Conservation (phyloP, 108 stramenopile species). For the Skeletonema menzelii region DNA sequence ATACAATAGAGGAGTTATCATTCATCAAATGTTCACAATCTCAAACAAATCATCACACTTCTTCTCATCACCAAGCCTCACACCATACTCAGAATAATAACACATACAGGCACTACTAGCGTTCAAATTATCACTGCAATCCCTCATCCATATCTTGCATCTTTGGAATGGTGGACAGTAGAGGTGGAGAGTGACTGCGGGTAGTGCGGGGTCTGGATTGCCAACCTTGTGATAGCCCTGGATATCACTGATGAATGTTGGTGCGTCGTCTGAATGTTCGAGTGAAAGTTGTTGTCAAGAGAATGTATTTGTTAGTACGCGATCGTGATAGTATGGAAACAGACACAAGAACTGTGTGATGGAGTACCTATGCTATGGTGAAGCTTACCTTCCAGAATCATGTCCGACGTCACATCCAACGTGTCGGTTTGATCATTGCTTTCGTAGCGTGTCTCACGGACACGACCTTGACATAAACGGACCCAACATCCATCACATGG, state of each 20-base stretch:
- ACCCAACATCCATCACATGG: constrained; percentile 87
- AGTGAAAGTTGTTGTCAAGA: neutral
- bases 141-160: constrained; percentile 74
- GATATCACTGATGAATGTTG: constrained; percentile 79
- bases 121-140: constrained; percentile 12
- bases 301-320: neutral
- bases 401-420: constrained; percentile 42
- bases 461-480: constrained; percentile 60
- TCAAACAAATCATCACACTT: constrained; percentile 28
- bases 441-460: constrained; percentile 69
- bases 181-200: constrained; percentile 83
- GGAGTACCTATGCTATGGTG: no score
- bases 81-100: constrained; percentile 50
- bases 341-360: no score
- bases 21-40: constrained; percentile 23
- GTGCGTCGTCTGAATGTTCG: constrained; percentile 29
- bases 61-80: neutral
- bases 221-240: constrained; percentile 91
- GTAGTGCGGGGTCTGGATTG: constrained; percentile 42
- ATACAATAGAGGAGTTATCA: no score
- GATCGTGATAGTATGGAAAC: neutral
- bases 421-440: constrained; percentile 25
- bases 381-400: constrained; percentile 37
- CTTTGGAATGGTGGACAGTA: constrained; percentile 83
- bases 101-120: constrained; percentile 37